Base-by-base conservation (phyloP, 306 rosid genomes). In the Acacia confusa region DNA sequence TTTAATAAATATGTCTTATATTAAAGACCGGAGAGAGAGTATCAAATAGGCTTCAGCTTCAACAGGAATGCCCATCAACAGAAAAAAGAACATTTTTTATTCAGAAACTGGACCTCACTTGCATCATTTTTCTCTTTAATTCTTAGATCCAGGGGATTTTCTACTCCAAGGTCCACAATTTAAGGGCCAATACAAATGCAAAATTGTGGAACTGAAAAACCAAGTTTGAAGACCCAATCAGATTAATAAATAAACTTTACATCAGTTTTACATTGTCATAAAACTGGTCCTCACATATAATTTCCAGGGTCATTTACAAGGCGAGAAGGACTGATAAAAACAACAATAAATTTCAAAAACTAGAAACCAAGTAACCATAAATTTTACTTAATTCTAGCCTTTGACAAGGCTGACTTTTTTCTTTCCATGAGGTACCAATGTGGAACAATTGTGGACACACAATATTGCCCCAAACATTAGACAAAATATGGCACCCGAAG, bases 31-130 rank as follows among this genome's bases (percentile, higher is more conserved):
- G 38, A 34, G 7, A 34, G 7, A 7, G 38, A 34, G 38, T 34
- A 44, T 75, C 36, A 60, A 76, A n/a, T 70, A 27, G 72, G 53
- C 13, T 67, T 57, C 61, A 74, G 28, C 44, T 81, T 60, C 58
- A 50, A 53, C 50, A 60, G 34, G 70, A 48, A 20, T 9, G 7
- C 22, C 52, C 50, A 20, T 4, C 19, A 27, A 60, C 28, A 55
- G 25, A 34, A 16, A 72, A 30, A 60, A 25, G 36, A 60, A 60
- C 66, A 60, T 25, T 36, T 17, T 12, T 25, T 58, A 76, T 76
- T 45, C 71, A 71, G 45, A 58, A 72, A 40, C 50, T 25, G 40
- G 43, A 40, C 75, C 47, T 77, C 70, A 27, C 79, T 63, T 27
- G 34, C 74, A 70, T 22, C 30, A 52, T 36, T 38, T 64, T 76